These are phyloP conservation scores for Annulohypoxylon truncatum DNA, from an alignment of 2,329 filamentous ascomycete genomes.

Conservation along the genomic window DNA sequence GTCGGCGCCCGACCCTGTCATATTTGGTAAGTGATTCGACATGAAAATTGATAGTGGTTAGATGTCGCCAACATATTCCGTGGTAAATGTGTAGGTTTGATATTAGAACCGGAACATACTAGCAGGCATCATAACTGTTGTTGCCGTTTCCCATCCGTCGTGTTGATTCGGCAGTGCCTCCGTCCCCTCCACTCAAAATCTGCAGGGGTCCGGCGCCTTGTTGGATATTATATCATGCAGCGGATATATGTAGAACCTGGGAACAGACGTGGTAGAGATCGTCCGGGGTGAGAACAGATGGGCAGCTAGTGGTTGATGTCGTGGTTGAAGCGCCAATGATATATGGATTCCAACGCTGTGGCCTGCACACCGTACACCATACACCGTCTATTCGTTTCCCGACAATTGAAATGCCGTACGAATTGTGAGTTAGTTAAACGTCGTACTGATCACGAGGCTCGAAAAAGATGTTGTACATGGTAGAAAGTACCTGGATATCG, in stretches of 20 bases:
- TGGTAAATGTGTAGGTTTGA: background rate
- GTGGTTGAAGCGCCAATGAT: background rate
- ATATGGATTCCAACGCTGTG: too few species aligned
- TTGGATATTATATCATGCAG: conserved; percentile 31
- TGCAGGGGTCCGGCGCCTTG: conserved; percentile 36
- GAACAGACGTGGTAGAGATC: background rate
- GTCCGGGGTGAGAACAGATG: conserved; percentile 12
- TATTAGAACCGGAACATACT: conserved; percentile 36
- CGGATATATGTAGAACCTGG: conserved; percentile 34
- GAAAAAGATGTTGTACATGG: background rate
- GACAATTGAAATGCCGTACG: background rate
- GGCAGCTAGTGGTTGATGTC: background rate
- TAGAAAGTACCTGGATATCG: conserved; percentile 19
- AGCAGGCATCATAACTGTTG: conserved; percentile 40
- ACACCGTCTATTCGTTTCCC: background rate
- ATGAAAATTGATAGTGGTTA: conserved; percentile 22
- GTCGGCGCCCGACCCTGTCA: conserved; percentile 48
- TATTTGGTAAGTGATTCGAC: conserved; percentile 32
- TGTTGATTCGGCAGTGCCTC: conserved; percentile 16
- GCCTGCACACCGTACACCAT: background rate
- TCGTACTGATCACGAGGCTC: conserved; percentile 2
- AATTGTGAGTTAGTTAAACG: conserved; percentile 6
- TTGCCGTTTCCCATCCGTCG: conserved; percentile 29
- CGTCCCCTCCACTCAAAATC: conserved; percentile 33
- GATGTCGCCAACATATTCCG: conserved; percentile 1